Evolutionary conservation across 2,329 filamentous ascomycete species (phyloP).

Genomic region (Boeremia lycopersici): DNA sequence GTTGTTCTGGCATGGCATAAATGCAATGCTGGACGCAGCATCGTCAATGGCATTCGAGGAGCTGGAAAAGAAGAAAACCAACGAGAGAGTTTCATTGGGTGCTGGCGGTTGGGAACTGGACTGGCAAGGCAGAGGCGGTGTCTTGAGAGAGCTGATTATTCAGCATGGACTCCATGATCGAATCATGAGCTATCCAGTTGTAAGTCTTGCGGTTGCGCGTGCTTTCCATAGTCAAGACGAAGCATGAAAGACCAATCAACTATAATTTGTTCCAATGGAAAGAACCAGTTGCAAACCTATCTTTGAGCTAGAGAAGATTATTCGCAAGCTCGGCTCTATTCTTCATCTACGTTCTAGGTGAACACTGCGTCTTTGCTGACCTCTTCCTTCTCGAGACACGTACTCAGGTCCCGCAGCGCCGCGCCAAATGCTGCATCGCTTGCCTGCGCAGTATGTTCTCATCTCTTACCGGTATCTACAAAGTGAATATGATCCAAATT

Average conservation of each 20-base stretch:
- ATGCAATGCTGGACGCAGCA: constrained; percentile 48
- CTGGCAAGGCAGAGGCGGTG: constrained; percentile 54
- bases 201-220: constrained; percentile 58
- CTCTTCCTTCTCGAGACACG: constrained; percentile 50
- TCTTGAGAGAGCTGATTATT: constrained; percentile 61
- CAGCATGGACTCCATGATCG: constrained; percentile 64
- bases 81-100: constrained; percentile 50
- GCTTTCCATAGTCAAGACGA: constrained; percentile 48
- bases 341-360: constrained; percentile 37
- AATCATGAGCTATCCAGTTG: constrained; percentile 63
- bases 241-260: neutral
- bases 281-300: no score
- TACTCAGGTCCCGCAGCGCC: constrained; percentile 51
- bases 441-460: constrained; percentile 50
- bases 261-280: neutral
- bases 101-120: constrained; percentile 59
- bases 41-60: constrained; percentile 51
- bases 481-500: constrained; percentile 54
- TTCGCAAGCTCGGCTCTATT: no score
- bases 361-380: constrained; percentile 49
- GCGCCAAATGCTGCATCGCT: constrained; percentile 47
- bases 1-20: constrained; percentile 63
- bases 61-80: constrained; percentile 53
- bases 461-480: constrained; percentile 45
- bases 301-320: no score